Percentiles rank a stretch among this genome's conserved stretches.
phyloP scores from a whole-genome alignment of 352 stramenopile species.

The Phytophthora fragariaefolia region DNA sequence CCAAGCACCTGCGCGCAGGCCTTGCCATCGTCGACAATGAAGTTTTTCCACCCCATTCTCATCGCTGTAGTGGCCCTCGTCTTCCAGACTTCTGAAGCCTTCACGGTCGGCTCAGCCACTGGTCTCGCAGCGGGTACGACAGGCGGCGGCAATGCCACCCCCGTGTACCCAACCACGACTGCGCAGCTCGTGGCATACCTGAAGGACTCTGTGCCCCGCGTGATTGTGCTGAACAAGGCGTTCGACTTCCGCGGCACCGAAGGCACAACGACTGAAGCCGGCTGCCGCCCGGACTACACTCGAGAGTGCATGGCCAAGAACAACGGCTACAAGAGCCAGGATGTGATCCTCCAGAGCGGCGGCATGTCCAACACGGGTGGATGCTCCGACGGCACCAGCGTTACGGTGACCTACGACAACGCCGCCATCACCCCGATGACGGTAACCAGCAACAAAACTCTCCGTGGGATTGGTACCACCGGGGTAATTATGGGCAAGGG shows the following conservation, averaged over 20 bases:
- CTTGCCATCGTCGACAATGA: slow-evolving; percentile 18
- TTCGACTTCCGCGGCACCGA: slow-evolving; percentile 54
- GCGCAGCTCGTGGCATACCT: slow-evolving; percentile 43
- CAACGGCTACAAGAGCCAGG: slow-evolving; percentile 50
- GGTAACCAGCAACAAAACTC: slow-evolving; percentile 49
- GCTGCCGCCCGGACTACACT: slow-evolving; percentile 45
- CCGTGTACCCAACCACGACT: slow-evolving; percentile 46
- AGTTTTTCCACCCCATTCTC: slow-evolving; percentile 33
- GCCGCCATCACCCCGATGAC: slow-evolving; percentile 32
- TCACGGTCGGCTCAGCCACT: slow-evolving; percentile 34
- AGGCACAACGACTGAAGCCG: slow-evolving; percentile 47
- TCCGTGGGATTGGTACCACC: slow-evolving; percentile 40
- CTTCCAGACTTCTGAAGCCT: slow-evolving; percentile 24
- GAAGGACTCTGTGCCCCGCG: slow-evolving; percentile 28
- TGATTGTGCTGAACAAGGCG: slow-evolving; percentile 48
- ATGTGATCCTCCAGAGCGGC: slow-evolving; percentile 39
- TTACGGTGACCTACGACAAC: slow-evolving; percentile 34
- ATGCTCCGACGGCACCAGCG: slow-evolving; percentile 24
- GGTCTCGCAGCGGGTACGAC: slow-evolving; percentile 43
- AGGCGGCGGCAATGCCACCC: slow-evolving; percentile 37
- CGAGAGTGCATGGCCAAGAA: slow-evolving; percentile 41
- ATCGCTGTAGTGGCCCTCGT: slow-evolving; percentile 28
- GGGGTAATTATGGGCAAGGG: slow-evolving; percentile 50
- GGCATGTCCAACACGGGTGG: slow-evolving; percentile 33
- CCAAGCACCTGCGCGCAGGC: background rate